Base-by-base conservation (phyloP, 2,329 filamentous ascomycete species). In the Teratosphaeria zuluensis region DNA sequence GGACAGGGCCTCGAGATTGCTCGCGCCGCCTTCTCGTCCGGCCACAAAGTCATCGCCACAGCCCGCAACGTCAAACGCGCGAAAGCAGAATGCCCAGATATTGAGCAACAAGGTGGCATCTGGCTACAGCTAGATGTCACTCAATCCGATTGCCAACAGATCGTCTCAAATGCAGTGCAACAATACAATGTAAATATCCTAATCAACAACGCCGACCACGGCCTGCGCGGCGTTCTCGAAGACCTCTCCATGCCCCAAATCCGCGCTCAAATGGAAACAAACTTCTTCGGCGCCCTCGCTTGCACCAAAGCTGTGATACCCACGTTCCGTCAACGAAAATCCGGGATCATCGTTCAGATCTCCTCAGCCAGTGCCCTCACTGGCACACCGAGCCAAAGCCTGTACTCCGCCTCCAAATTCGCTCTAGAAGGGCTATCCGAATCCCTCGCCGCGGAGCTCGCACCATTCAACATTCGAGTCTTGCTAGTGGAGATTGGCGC, bases 401-500 rank as follows among this genome's bases (percentile, higher is more conserved):
- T 65, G 30, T 66, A 66, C 56, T 62, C 62, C 9, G 64, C 62
- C 31, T 59, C 54, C 55, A 78, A 78, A 57, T 74, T 72, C 24
- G 76, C 73, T 0, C 65, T 78, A 0, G 76, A 78, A 61, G 75
- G 71, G 0, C 46, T 72, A 14, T 73, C 73, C 0, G 75, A 77
- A 58, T 65, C 72, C 0, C 62, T 78, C 0, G 66, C 72, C 0
- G 57, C 58, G 1, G 76, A 78, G 58, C 64, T 77, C 0, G 65
- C 66, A 4, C 61, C 66, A 0, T 72, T 77, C 57, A 67, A 68
- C 9, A 69, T 78, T 32, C 55, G 65, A 1, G 71, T 77, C 1
- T 62, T 78, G 7, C 66, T 78, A 31, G 73, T 78, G 1, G 74
- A 77, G 62, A 76, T 75, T 0, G 76, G 76, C 0, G 71, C 67